These are phyloP conservation scores for Sphagnum fallax DNA, from an alignment of 228 moss, liverwort and hornwort species.

Conservation along the genomic window DNA sequence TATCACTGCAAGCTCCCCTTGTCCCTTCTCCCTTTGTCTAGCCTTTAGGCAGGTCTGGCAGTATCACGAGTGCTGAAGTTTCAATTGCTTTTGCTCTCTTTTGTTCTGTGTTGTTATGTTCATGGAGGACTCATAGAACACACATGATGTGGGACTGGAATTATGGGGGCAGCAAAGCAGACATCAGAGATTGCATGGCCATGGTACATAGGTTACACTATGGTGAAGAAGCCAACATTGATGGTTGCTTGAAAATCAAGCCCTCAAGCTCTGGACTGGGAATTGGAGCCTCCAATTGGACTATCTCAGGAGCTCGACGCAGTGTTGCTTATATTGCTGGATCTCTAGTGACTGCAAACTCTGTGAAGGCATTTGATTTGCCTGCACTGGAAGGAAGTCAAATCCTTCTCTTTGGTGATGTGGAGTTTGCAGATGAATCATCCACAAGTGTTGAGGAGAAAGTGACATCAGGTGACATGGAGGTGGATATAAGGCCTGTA, in stretches of 20 bases:
- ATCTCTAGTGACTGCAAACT: constrained; percentile 33
- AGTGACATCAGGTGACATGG: constrained; percentile 5
- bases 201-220: constrained; percentile 61
- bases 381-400: constrained; percentile 46
- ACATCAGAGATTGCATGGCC: constrained; percentile 67
- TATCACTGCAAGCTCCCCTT: no score
- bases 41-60: no score
- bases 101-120: no score
- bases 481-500: constrained; percentile 12
- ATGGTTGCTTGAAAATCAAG: constrained; percentile 59
- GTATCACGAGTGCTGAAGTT: no score
- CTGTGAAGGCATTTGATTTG: constrained; percentile 54
- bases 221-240: constrained; percentile 67
- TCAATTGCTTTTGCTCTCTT: no score
- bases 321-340: constrained; percentile 64
- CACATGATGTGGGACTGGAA: neutral
- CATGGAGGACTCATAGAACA: no score
- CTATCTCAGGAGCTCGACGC: constrained; percentile 47
- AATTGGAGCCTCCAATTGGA: constrained; percentile 86
- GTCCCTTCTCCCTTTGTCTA: no score
- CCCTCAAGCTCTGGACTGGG: constrained; percentile 86
- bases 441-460: constrained; percentile 13
- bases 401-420: constrained; percentile 60
- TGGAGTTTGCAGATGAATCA: constrained; percentile 16
- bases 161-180: constrained; percentile 53